Percentiles rank a stretch among this genome's conserved stretches.
Evolutionary conservation across 345 rosid genomes (phyloP).

Genomic region (Murraya paniculata): DNA sequence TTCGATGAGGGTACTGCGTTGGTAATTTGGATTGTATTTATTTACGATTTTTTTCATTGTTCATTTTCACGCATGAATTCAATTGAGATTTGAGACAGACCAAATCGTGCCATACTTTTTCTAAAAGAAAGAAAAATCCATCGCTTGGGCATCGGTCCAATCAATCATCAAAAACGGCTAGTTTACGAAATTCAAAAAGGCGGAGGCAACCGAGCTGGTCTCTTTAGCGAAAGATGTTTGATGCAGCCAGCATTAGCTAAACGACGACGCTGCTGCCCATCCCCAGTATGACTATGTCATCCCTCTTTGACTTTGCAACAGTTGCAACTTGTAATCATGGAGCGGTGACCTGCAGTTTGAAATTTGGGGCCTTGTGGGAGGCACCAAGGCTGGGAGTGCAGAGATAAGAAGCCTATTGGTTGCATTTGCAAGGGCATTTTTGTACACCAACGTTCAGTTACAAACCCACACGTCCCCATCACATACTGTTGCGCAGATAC

Average conservation of each 20-base stretch:
- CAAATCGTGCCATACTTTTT: background rate
- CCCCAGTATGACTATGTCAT: no score
- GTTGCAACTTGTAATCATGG: background rate
- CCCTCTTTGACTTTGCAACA: background rate
- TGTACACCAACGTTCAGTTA: background rate
- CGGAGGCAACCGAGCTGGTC: background rate
- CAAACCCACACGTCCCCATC: conserved; percentile 1
- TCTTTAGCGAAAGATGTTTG: background rate
- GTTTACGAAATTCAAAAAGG: background rate
- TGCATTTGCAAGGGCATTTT: background rate
- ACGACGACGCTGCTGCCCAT: background rate
- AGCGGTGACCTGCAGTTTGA: background rate
- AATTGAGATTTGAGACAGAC: no score
- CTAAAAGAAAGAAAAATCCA: background rate
- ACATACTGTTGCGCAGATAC: background rate
- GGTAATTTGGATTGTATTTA: no score
- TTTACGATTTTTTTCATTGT: no score
- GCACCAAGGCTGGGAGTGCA: no score
- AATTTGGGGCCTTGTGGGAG: background rate
- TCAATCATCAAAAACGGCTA: background rate
- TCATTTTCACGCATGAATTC: no score
- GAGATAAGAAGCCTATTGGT: background rate
- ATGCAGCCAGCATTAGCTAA: background rate
- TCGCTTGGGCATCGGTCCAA: background rate
- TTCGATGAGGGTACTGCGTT: no score